Percentiles rank a stretch among this genome's conserved stretches.
These are phyloP conservation scores for Irpex sp. DNA, from an alignment of 1,284 basidiomycete species.

Conservation along the genomic window DNA sequence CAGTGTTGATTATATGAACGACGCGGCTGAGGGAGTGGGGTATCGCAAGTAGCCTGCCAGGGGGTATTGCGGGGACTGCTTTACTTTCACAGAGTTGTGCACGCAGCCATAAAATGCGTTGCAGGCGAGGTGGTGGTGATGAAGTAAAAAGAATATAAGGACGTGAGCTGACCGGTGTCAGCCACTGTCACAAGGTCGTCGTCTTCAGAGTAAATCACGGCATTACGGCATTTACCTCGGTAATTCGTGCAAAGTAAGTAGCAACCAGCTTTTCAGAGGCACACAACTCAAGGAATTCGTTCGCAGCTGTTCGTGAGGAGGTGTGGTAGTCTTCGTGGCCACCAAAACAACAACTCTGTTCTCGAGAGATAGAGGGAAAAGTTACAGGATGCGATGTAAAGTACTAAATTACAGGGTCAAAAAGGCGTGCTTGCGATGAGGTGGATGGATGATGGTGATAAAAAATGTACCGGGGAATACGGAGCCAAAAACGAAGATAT, in stretches of 20 bases:
- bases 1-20: too few relatives aligned
- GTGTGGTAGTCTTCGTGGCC: not conserved
- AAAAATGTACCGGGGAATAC: not conserved
- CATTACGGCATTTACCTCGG: not conserved
- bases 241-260: not conserved
- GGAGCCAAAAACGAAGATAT: not conserved
- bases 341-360: not conserved
- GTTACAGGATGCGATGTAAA: not conserved
- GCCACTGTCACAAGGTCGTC: not conserved
- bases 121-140: not conserved
- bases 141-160: not conserved
- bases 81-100: not conserved
- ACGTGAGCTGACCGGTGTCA: not conserved
- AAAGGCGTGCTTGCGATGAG: not conserved
- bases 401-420: conserved; percentile 1
- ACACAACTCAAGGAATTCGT: not conserved
- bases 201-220: not conserved
- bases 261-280: not conserved
- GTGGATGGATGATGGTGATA: not conserved
- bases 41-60: not conserved
- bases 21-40: too few relatives aligned
- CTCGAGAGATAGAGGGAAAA: not conserved
- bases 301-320: not conserved
- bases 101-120: not conserved
- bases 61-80: not conserved